Conservation (phyloP, 225 moss, liverwort and hornwort species). For the Polytrichum commune region DNA sequence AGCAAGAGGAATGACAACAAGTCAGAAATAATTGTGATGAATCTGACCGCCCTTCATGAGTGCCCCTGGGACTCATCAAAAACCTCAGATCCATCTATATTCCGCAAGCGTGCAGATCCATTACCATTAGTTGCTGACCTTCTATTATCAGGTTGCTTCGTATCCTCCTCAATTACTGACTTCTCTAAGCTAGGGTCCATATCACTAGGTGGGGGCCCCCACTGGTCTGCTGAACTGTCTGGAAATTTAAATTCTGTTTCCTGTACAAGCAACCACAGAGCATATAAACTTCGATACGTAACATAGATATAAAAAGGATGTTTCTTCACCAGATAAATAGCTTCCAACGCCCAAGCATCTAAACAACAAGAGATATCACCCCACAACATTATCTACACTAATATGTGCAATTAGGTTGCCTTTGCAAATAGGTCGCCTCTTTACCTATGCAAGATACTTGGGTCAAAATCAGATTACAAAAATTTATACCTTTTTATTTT, state of each 20-base stretch:
- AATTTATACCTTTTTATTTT: no score
- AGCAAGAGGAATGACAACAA: not conserved
- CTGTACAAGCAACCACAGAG: conserved; percentile 23
- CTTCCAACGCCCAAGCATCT: not conserved
- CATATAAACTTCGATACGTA: not conserved
- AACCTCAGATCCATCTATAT: conserved; percentile 55
- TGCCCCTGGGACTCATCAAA: conserved; percentile 35
- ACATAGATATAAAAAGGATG: not conserved
- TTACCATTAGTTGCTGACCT: conserved; percentile 32
- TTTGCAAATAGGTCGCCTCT: no score
- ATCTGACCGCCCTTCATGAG: conserved; percentile 6
- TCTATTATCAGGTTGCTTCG: conserved; percentile 35
- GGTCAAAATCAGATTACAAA: no score
- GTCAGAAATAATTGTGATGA: not conserved
- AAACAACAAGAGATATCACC: not conserved
- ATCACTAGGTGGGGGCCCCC: conserved; percentile 34
- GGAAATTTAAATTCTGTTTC: conserved; percentile 50
- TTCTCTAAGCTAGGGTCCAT: conserved; percentile 16
- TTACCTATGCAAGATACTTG: no score
- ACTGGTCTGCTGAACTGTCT: conserved; percentile 47
- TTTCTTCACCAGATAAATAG: not conserved
- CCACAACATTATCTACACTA: not conserved
- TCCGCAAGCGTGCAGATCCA: conserved; percentile 46
- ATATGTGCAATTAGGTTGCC: not conserved
- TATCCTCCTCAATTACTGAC: conserved; percentile 17